A percentile compares a stretch with the other conserved stretches of the same genome.
Evolutionary conservation across 2,329 filamentous ascomycete genomes (phyloP).

Genomic region (Penicillium sclerotiorum): DNA sequence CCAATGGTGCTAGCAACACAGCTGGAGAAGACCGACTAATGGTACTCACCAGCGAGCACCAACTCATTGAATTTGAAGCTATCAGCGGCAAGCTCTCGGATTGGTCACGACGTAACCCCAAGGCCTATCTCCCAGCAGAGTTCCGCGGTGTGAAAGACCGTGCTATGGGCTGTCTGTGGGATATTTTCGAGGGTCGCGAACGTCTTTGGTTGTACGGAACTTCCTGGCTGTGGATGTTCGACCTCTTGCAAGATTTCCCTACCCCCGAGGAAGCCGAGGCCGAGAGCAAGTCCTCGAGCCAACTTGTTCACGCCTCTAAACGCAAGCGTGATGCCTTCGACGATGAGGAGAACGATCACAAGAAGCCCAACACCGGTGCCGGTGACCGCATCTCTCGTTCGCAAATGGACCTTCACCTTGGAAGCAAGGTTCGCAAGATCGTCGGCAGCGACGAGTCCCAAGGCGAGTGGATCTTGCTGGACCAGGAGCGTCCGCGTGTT

Average conservation of each 20-base stretch:
- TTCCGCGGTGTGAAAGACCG: constrained; percentile 76
- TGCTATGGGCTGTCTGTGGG: constrained; percentile 84
- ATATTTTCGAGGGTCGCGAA: constrained; percentile 58
- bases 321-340: constrained; percentile 45
- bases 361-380: constrained; percentile 56
- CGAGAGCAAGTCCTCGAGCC: constrained; percentile 23
- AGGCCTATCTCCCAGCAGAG: constrained; percentile 70
- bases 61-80: constrained; percentile 78
- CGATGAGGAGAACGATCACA: constrained; percentile 45
- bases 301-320: constrained; percentile 36
- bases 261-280: constrained; percentile 35
- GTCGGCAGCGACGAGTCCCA: constrained; percentile 41
- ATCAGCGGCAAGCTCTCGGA: constrained; percentile 74
- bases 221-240: constrained; percentile 89
- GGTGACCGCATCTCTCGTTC: constrained; percentile 55
- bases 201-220: constrained; percentile 86
- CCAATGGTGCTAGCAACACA: constrained; percentile 47
- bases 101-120: constrained; percentile 84
- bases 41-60: constrained; percentile 64
- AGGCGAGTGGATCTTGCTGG: constrained; percentile 38
- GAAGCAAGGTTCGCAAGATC: constrained; percentile 53
- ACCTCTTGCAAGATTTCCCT: constrained; percentile 71
- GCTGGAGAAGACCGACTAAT: constrained; percentile 59
- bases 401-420: constrained; percentile 47
- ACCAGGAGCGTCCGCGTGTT: constrained; percentile 29